These are phyloP conservation scores for Boletus patriciae DNA, from an alignment of 768 basidiomycete genomes.

Conservation along the genomic window DNA sequence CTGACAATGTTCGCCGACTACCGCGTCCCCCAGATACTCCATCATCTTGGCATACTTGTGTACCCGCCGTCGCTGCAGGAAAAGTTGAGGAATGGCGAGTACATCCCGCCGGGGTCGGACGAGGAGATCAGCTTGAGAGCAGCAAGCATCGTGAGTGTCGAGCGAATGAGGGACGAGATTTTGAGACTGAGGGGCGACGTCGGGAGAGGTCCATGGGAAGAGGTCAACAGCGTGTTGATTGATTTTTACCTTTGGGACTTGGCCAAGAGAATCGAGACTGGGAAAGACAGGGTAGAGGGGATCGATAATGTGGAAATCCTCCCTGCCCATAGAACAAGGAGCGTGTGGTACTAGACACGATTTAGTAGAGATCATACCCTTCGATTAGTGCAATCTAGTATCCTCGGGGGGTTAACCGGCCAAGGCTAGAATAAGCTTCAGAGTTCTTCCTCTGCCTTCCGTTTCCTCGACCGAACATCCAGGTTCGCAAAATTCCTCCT, in stretches of 20 bases:
- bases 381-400: constrained; percentile 13
- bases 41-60: constrained; percentile 73
- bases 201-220: constrained; percentile 18
- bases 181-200: constrained; percentile 27
- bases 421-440: constrained; percentile 1
- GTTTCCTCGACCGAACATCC: constrained; percentile 2
- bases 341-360: constrained; percentile 73
- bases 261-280: constrained; percentile 70
- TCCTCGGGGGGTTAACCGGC: not conserved
- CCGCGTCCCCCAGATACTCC: constrained; percentile 86
- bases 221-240: constrained; percentile 73
- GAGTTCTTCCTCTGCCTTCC: not conserved
- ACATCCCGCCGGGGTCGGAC: constrained; percentile 53
- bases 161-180: constrained; percentile 66
- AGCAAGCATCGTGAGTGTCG: constrained; percentile 78
- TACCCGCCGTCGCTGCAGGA: constrained; percentile 65
- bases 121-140: constrained; percentile 81
- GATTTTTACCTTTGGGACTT: constrained; percentile 93
- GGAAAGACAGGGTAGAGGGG: constrained; percentile 58
- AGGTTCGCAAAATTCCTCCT: constrained; percentile 27
- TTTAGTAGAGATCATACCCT: constrained; percentile 8
- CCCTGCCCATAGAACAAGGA: constrained; percentile 77
- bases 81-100: constrained; percentile 44
- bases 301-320: constrained; percentile 55
- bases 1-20: constrained; percentile 97